These are phyloP conservation scores for Mycena chlorophos DNA, from an alignment of 768 basidiomycete species.

Conservation along the genomic window DNA sequence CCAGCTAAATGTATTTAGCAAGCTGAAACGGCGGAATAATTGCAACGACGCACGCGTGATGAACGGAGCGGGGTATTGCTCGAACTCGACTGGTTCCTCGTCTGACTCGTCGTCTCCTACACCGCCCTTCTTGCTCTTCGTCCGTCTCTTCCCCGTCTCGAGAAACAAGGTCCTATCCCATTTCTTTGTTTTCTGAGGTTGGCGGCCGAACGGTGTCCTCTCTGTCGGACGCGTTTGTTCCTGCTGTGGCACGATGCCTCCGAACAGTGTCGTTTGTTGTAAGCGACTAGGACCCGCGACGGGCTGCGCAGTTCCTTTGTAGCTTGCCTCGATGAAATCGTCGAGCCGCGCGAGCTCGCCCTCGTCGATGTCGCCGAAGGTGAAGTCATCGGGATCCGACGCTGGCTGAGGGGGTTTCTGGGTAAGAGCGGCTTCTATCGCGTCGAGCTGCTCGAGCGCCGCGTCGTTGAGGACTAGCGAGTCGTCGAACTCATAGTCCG, in stretches of 20 bases:
- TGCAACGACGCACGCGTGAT: slow-evolving; percentile 52
- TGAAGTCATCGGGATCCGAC: slow-evolving; percentile 40
- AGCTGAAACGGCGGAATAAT: slow-evolving; percentile 7
- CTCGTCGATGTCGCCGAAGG: slow-evolving; percentile 56
- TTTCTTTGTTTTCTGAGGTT: slow-evolving; percentile 67
- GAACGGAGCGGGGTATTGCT: slow-evolving; percentile 83
- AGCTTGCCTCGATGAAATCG: slow-evolving; percentile 49
- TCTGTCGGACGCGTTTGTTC: slow-evolving; percentile 38
- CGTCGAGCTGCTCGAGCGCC: slow-evolving; percentile 61
- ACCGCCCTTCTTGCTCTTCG: slow-evolving; percentile 55
- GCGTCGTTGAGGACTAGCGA: slow-evolving; percentile 47
- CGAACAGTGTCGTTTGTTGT: slow-evolving; percentile 66
- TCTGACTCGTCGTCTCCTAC: slow-evolving; percentile 53
- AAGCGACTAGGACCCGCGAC: slow-evolving; percentile 46
- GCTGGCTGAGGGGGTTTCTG: slow-evolving; percentile 39
- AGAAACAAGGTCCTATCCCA: slow-evolving; percentile 94
- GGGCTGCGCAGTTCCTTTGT: slow-evolving; percentile 40
- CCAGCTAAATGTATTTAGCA: slow-evolving; percentile 44
- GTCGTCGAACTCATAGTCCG: slow-evolving; percentile 71
- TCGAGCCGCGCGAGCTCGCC: slow-evolving; percentile 56
- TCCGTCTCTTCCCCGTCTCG: slow-evolving; percentile 68
- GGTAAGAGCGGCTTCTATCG: slow-evolving; percentile 60
- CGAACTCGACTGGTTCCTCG: slow-evolving; percentile 69
- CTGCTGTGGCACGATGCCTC: slow-evolving; percentile 50
- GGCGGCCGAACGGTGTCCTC: slow-evolving; percentile 46